Conservation (phyloP, 2,329 filamentous ascomycete species). For the Didymella sp. region DNA sequence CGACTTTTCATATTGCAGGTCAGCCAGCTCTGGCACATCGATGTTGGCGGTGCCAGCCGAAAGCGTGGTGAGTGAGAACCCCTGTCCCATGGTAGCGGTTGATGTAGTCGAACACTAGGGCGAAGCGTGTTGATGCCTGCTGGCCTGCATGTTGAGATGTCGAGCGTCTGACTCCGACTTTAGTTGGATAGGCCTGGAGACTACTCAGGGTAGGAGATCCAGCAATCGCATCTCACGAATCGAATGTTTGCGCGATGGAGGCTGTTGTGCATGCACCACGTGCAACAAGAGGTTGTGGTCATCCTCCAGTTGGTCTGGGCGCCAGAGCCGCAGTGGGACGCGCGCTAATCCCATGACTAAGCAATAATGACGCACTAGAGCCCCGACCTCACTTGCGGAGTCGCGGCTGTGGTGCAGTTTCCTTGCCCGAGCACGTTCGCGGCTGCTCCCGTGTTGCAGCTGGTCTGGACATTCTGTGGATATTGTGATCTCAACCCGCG, state of each 20-base stretch:
- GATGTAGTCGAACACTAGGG: constrained; percentile 26
- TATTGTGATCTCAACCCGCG: not conserved
- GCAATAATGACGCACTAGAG: constrained; percentile 16
- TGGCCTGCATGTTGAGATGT: constrained; percentile 37
- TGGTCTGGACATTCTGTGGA: not conserved
- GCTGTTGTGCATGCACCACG: constrained; percentile 18
- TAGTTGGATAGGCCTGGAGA: not conserved
- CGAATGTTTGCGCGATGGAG: constrained; percentile 2
- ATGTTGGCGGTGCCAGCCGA: constrained; percentile 92
- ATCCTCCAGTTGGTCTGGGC: constrained; percentile 22
- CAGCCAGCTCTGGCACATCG: constrained; percentile 88
- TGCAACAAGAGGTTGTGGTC: constrained; percentile 28
- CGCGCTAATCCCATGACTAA: constrained; percentile 14
- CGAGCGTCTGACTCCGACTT: not conserved
- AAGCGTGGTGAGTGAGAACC: constrained; percentile 90
- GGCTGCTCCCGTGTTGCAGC: not conserved
- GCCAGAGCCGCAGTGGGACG: constrained; percentile 2
- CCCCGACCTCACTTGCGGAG: not conserved
- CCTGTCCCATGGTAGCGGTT: constrained; percentile 80
- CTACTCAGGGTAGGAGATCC: not conserved
- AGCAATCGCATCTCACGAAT: not conserved
- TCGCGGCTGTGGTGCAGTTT: not conserved
- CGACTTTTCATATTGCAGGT: constrained; percentile 89
- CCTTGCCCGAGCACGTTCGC: constrained; percentile 2
- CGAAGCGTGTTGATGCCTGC: constrained; percentile 33